Percentiles rank a stretch among this genome's conserved stretches.
Conservation (phyloP, 1,139 yeast species). For the Lodderomyces oxycetoniae region DNA sequence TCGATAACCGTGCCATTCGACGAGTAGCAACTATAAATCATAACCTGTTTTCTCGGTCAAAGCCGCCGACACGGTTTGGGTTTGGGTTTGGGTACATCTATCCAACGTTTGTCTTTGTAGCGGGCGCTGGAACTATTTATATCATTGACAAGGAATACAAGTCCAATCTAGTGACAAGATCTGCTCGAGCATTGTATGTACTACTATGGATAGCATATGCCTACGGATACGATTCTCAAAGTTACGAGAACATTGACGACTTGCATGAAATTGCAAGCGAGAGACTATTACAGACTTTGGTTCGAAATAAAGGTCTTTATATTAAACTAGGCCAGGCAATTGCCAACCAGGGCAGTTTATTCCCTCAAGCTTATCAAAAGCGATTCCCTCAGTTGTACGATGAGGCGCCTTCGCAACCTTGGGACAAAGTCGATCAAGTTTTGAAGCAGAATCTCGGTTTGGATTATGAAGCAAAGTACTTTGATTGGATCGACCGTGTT, state of each 20-base stretch:
- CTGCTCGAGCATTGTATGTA: conserved; percentile 46
- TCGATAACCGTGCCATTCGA: neutral
- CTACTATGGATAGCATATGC: conserved; percentile 54
- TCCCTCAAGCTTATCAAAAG: conserved; percentile 59
- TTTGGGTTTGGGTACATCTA: too few species aligned
- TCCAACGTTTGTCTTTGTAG: conserved; percentile 6
- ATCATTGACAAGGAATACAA: conserved; percentile 38
- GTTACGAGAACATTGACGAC: conserved; percentile 38
- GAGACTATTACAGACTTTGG: conserved; percentile 47
- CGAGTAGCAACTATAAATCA: neutral
- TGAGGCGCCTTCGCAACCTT: conserved; percentile 63
- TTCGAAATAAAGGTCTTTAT: conserved; percentile 63
- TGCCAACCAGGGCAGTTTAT: conserved; percentile 64
- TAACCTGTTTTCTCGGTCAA: neutral
- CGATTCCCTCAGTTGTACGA: conserved; percentile 59
- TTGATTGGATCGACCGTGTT: conserved; percentile 42
- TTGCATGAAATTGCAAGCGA: conserved; percentile 61
- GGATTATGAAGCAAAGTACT: conserved; percentile 41
- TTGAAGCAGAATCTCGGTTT: conserved; percentile 44
- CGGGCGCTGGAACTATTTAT: conserved; percentile 21
- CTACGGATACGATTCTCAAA: conserved; percentile 48
- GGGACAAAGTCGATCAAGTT: conserved; percentile 48
- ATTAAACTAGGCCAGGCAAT: conserved; percentile 74
- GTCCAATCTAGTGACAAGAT: conserved; percentile 49
- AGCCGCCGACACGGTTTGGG: neutral